These are phyloP conservation scores for Crithidia fasciculata DNA, from an alignment of 208 protist genomes.

Conservation along the genomic window DNA sequence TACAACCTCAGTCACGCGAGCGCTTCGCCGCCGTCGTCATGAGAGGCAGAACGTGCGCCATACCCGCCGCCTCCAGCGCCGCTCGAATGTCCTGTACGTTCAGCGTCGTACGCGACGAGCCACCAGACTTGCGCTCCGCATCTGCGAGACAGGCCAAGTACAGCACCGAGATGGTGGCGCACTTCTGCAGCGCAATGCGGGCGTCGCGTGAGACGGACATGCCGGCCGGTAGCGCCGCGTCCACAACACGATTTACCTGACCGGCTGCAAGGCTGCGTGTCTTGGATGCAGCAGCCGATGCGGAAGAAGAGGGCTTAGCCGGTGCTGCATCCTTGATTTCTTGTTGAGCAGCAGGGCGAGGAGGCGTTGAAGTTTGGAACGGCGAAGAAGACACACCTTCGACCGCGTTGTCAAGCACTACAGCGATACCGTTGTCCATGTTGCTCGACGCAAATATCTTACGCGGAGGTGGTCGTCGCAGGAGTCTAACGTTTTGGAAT, in stretches of 20 bases:
- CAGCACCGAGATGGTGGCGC: constrained; percentile 65
- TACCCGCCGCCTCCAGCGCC: constrained; percentile 72
- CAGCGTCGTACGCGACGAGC: constrained; percentile 64
- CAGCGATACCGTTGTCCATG: no score
- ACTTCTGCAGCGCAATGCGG: constrained; percentile 80
- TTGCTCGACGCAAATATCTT: no score
- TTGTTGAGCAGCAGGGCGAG: not conserved
- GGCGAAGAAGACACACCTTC: no score
- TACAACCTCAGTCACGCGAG: constrained; percentile 21
- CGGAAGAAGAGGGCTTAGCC: not conserved
- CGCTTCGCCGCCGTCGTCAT: constrained; percentile 64
- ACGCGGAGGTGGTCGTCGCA: no score
- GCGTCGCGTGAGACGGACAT: constrained; percentile 76
- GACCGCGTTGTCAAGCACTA: no score
- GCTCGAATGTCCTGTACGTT: constrained; percentile 65
- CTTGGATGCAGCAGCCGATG: not conserved
- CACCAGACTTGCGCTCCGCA: constrained; percentile 51
- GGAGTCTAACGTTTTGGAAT: no score
- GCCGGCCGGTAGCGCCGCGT: constrained; percentile 56
- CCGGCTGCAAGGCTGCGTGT: constrained; percentile 66
- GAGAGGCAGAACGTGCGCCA: constrained; percentile 66
- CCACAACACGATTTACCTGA: constrained; percentile 71
- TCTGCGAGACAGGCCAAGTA: constrained; percentile 81
- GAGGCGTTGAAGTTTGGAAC: not conserved
- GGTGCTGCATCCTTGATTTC: not conserved